A percentile compares a stretch with the other conserved stretches of the same genome.
These are phyloP conservation scores for Ceratocystis eucalypticola DNA, from an alignment of 2,329 filamentous ascomycete genomes.

Conservation along the genomic window DNA sequence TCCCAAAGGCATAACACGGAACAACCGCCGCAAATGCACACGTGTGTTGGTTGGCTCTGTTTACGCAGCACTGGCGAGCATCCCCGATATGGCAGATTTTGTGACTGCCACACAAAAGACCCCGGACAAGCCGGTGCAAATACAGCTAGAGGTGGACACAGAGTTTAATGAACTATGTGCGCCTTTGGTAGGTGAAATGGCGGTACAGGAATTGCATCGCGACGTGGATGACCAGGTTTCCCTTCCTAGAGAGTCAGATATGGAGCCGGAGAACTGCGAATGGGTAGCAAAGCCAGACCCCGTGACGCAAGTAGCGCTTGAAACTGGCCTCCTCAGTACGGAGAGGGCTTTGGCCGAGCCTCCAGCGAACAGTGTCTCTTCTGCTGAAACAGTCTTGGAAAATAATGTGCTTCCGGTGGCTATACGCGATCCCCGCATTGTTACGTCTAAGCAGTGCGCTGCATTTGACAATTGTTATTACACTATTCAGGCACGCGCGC, in stretches of 20 bases:
- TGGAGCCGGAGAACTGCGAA: background rate
- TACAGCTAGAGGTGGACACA: background rate
- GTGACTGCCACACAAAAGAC: background rate
- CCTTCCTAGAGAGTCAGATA: background rate
- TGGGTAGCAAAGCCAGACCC: background rate
- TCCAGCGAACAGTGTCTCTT: background rate
- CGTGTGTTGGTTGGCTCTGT: background rate
- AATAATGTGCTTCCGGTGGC: background rate
- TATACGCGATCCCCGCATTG: background rate
- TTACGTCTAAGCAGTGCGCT: background rate
- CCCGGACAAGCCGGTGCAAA: background rate
- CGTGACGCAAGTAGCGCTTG: background rate
- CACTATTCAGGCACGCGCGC: background rate
- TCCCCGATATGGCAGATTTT: background rate
- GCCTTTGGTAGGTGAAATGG: background rate
- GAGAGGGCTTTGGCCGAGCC: background rate
- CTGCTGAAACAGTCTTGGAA: background rate
- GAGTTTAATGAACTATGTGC: background rate
- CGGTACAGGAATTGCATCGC: background rate
- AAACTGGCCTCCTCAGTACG: background rate
- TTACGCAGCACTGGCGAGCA: background rate
- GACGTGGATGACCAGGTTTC: background rate
- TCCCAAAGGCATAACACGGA: too few species aligned
- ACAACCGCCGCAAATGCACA: background rate
- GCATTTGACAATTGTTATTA: background rate